Evolutionary conservation across 1,284 basidiomycete species (phyloP).

Genomic region (Ganoderma sinense): DNA sequence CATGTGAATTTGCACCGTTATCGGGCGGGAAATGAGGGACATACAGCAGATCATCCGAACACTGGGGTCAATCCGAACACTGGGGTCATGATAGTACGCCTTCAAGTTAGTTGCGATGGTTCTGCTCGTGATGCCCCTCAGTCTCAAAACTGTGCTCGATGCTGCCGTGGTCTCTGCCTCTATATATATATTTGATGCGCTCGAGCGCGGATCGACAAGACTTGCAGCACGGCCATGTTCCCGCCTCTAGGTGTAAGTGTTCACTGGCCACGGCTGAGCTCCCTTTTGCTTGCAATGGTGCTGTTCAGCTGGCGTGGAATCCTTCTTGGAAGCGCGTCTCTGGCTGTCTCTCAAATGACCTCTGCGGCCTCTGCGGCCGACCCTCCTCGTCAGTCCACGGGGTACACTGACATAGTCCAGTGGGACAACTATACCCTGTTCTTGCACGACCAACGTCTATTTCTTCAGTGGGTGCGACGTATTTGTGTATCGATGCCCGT

Average conservation of each 20-base stretch:
- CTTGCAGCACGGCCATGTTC: too few relatives aligned
- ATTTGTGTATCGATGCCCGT: neutral
- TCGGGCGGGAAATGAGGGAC: neutral
- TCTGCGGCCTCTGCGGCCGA: conserved; percentile 18
- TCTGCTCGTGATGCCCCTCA: too few relatives aligned
- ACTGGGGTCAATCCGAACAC: neutral
- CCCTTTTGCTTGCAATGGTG: too few relatives aligned
- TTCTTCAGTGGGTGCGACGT: conserved; percentile 53
- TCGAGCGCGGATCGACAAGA: too few relatives aligned
- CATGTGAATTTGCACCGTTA: neutral
- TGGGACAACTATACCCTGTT: conserved; percentile 45
- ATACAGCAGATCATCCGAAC: neutral
- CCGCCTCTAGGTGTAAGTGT: too few relatives aligned
- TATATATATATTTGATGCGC: too few relatives aligned
- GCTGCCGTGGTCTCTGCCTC: too few relatives aligned
- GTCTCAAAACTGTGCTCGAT: too few relatives aligned
- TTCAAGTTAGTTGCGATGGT: too few relatives aligned
- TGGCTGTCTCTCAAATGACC: neutral
- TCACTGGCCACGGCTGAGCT: too few relatives aligned
- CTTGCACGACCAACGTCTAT: conserved; percentile 42
- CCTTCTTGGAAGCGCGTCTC: neutral
- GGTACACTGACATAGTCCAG: conserved; percentile 38
- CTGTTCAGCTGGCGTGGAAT: too few relatives aligned
- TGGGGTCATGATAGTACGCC: too few relatives aligned
- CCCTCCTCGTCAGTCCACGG: conserved; percentile 38